A percentile compares a stretch with the other conserved stretches of the same genome.
Conservation (phyloP, 2,329 filamentous ascomycete species). For the Meredithiella fracta region DNA sequence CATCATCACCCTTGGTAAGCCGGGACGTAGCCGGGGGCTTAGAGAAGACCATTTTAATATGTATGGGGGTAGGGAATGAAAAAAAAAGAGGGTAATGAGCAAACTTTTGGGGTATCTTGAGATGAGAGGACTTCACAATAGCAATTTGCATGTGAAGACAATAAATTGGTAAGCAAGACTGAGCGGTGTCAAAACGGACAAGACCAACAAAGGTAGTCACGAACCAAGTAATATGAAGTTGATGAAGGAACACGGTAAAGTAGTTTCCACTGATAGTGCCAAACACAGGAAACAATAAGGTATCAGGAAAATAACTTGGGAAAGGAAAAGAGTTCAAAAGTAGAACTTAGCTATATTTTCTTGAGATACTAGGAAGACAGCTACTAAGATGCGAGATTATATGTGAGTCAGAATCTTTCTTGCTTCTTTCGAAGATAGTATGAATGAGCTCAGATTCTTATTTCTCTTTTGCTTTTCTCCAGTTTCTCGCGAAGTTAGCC, state of each 20-base stretch:
- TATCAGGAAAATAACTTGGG: neutral
- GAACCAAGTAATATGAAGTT: conserved; percentile 16
- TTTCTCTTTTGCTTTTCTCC: conserved; percentile 15
- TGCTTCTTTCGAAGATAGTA: conserved; percentile 6
- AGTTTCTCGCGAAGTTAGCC: conserved; percentile 14
- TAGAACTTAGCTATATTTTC: conserved; percentile 1
- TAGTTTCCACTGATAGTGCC: neutral
- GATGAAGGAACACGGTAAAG: conserved; percentile 13
- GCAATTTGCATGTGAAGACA: neutral
- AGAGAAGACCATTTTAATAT: conserved; percentile 20
- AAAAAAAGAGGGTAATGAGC: neutral
- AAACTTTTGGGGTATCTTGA: neutral
- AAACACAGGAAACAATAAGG: conserved; percentile 1
- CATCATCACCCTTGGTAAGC: conserved; percentile 34
- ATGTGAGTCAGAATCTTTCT: neutral
- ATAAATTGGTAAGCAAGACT: conserved; percentile 7
- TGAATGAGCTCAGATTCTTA: conserved; percentile 3
- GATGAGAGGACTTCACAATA: neutral
- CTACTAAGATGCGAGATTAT: conserved; percentile 14
- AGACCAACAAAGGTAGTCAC: conserved; percentile 10
- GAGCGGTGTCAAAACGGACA: conserved; percentile 2
- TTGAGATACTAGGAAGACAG: conserved; percentile 5
- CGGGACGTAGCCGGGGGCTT: conserved; percentile 44
- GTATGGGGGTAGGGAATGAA: neutral
- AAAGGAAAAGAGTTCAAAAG: neutral